These are phyloP conservation scores for Rhodofomes roseus DNA, from an alignment of 1,284 basidiomycete genomes.

Conservation along the genomic window DNA sequence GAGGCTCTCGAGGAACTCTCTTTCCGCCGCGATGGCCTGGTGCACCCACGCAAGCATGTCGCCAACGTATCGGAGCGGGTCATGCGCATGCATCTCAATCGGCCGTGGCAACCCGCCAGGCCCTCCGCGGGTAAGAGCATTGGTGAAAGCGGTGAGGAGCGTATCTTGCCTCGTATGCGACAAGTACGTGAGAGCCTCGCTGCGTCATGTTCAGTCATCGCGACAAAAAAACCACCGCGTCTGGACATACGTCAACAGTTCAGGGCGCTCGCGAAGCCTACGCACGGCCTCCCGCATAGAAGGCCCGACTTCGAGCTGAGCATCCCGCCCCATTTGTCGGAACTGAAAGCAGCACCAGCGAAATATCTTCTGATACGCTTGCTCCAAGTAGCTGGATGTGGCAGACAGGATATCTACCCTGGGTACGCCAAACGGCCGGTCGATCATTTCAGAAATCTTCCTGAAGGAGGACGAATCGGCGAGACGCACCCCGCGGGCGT, in stretches of 20 bases:
- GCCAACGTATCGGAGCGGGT: conserved; percentile 92
- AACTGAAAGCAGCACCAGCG: conserved; percentile 88
- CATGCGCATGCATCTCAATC: conserved; percentile 96
- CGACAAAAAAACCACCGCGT: background rate
- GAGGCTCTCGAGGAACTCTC: conserved; percentile 85
- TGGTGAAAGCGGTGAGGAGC: conserved; percentile 77
- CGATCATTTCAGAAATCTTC: conserved; percentile 8
- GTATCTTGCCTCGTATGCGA: conserved; percentile 81
- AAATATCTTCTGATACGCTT: conserved; percentile 86
- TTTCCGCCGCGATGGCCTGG: conserved; percentile 91
- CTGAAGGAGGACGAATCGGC: background rate
- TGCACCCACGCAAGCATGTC: conserved; percentile 99
- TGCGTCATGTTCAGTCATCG: conserved; percentile 25
- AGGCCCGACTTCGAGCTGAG: conserved; percentile 73
- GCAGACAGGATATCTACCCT: conserved; percentile 87
- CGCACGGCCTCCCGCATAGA: conserved; percentile 73
- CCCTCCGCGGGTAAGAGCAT: conserved; percentile 87
- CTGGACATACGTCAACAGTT: conserved; percentile 68
- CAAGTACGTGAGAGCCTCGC: conserved; percentile 76
- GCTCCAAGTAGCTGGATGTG: conserved; percentile 81
- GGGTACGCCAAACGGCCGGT: conserved; percentile 7
- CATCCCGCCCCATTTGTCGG: conserved; percentile 74
- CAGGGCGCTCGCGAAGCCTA: conserved; percentile 71
- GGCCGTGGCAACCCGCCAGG: conserved; percentile 87
- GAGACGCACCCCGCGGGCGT: conserved; percentile 74